These are phyloP conservation scores for Suillus decipiens DNA, from an alignment of 768 basidiomycete genomes.

Conservation along the genomic window DNA sequence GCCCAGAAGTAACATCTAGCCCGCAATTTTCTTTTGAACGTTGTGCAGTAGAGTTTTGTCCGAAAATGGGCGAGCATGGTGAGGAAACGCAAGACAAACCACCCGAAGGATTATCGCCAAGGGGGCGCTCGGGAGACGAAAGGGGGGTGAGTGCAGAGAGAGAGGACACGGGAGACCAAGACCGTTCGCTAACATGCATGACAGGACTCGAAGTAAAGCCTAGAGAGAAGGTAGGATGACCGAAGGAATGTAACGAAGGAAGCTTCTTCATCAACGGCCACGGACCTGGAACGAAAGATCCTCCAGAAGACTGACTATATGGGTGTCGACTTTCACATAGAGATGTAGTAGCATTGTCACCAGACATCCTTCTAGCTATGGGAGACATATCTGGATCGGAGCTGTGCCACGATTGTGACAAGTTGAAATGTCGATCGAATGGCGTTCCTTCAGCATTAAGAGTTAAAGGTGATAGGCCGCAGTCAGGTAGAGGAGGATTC, in stretches of 20 bases:
- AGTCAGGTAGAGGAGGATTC: slow-evolving; percentile 19
- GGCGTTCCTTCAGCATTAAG: slow-evolving; percentile 28
- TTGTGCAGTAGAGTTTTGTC: not conserved
- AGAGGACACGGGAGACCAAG: slow-evolving; percentile 27
- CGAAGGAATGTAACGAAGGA: slow-evolving; percentile 24
- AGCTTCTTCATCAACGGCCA: slow-evolving; percentile 32
- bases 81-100: not conserved
- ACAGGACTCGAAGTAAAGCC: slow-evolving; percentile 2
- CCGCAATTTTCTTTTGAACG: not conserved
- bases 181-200: slow-evolving; percentile 16
- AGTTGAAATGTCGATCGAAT: slow-evolving; percentile 32
- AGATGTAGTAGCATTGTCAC: slow-evolving; percentile 2
- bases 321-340: slow-evolving; percentile 3
- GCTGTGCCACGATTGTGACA: slow-evolving; percentile 22
- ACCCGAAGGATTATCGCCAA: not conserved
- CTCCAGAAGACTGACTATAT: slow-evolving; percentile 13
- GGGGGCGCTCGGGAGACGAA: slow-evolving; percentile 24
- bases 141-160: slow-evolving; percentile 33
- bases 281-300: slow-evolving; percentile 14
- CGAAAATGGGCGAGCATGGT: not conserved
- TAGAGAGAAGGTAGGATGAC: slow-evolving; percentile 13
- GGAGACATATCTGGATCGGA: slow-evolving; percentile 25
- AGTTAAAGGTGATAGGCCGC: slow-evolving; percentile 31
- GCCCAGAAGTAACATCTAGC: not conserved
- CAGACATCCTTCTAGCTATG: slow-evolving; percentile 17